phyloP scores from a whole-genome alignment of 345 rosid genomes.

The Jatropha curcas region DNA sequence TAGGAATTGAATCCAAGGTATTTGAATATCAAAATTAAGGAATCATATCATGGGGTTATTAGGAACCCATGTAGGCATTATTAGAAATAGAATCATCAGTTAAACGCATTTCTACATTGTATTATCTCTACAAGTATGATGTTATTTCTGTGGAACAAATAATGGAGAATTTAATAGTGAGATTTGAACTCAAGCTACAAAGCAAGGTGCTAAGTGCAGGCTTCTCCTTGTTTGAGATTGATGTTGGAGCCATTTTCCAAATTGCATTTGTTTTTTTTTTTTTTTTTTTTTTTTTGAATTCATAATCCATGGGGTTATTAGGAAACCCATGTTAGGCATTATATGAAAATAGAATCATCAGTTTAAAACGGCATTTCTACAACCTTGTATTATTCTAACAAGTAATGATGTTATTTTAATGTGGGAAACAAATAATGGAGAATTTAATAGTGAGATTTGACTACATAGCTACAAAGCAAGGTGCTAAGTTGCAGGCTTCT shows the following conservation, averaged over 20 bases:
- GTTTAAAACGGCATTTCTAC: background rate
- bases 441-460: background rate
- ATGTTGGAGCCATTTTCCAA: too few species aligned
- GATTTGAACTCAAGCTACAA: background rate
- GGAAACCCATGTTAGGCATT: conserved; percentile 2
- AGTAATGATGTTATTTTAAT: background rate
- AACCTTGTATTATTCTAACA: background rate
- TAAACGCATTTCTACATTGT: background rate
- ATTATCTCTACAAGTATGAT: background rate
- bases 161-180: background rate
- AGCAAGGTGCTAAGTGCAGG: background rate
- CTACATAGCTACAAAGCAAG: background rate
- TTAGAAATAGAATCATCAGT: background rate
- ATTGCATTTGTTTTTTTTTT: too few species aligned
- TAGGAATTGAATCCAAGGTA: conserved; percentile 12
- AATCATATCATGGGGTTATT: background rate
- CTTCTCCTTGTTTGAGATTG: too few species aligned
- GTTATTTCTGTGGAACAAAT: background rate
- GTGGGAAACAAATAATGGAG: background rate
- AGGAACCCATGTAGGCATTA: conserved; percentile 1
- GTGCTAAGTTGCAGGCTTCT: too few species aligned
- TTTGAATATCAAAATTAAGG: background rate
- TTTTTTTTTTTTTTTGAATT: too few species aligned
- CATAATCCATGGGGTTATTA: background rate
- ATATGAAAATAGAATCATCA: background rate